Evolutionary conservation across 352 stramenopile species (phyloP).

Genomic region (Phytophthora sp.): DNA sequence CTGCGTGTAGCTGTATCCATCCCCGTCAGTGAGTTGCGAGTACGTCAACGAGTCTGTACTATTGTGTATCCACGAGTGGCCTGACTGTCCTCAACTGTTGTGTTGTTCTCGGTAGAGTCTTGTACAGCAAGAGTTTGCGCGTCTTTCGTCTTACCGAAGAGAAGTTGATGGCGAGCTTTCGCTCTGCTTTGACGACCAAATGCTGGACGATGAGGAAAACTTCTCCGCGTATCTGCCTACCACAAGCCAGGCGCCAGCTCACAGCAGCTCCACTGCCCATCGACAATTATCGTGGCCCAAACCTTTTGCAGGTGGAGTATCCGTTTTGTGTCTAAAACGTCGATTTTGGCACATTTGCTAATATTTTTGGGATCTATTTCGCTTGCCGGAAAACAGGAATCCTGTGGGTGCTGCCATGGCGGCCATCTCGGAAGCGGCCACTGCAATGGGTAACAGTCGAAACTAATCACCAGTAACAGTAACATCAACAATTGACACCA

Average conservation of each 20-base stretch:
- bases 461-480: too few species aligned
- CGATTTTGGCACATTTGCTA: too few species aligned
- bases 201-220: conserved; percentile 47
- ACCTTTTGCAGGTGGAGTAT: conserved; percentile 61
- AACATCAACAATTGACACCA: background rate
- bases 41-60: too few species aligned
- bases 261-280: background rate
- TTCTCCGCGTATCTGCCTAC: conserved; percentile 49
- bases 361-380: too few species aligned
- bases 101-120: too few species aligned
- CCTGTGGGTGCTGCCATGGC: conserved; percentile 68
- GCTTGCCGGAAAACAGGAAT: conserved; percentile 43
- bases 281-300: conserved; percentile 43
- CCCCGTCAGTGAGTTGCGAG: conserved; percentile 54
- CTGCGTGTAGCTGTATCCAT: conserved; percentile 52
- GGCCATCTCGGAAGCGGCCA: conserved; percentile 28
- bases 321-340: too few species aligned
- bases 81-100: too few species aligned
- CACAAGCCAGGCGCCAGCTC: background rate
- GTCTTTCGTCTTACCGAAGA: conserved; percentile 47
- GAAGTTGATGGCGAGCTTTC: conserved; percentile 48
- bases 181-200: conserved; percentile 48
- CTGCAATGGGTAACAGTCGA: conserved; percentile 34
- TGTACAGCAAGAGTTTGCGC: conserved; percentile 52
- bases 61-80: too few species aligned